These are phyloP conservation scores for Plasmodium gaboni DNA, from an alignment of 169 alveolate genomes.

Conservation along the genomic window DNA sequence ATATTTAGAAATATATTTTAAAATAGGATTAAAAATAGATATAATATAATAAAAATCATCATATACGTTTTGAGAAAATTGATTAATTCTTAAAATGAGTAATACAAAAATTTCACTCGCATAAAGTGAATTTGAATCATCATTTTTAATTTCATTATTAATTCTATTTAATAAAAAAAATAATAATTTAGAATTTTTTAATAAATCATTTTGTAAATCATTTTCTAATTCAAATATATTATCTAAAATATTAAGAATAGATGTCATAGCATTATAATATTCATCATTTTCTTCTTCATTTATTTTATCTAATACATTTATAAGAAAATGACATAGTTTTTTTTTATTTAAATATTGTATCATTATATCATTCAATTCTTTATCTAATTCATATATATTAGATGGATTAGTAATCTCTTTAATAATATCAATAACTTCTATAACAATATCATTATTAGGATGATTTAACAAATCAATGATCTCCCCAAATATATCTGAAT, in stretches of 20 bases:
- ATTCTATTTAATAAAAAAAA: slow-evolving; percentile 74
- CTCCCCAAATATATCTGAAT: slow-evolving; percentile 45
- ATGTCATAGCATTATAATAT: slow-evolving; percentile 71
- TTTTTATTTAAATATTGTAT: slow-evolving; percentile 59
- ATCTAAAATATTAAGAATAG: slow-evolving; percentile 63
- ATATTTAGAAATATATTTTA: slow-evolving; percentile 58
- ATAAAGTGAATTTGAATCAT: slow-evolving; percentile 50
- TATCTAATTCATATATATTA: slow-evolving; percentile 54
- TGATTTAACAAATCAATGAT: slow-evolving; percentile 62
- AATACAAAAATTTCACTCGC: slow-evolving; percentile 75
- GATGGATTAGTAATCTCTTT: slow-evolving; percentile 75
- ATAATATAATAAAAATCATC: slow-evolving; percentile 71
- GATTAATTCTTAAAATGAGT: slow-evolving; percentile 68
- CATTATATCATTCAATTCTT: slow-evolving; percentile 8
- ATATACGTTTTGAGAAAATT: slow-evolving; percentile 63
- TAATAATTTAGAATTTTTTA: slow-evolving; percentile 65
- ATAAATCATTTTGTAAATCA: slow-evolving; percentile 57
- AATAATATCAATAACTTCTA: slow-evolving; percentile 65
- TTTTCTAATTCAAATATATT: slow-evolving; percentile 74
- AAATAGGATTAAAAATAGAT: slow-evolving; percentile 59
- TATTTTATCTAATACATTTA: slow-evolving; percentile 61
- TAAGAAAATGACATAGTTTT: slow-evolving; percentile 62
- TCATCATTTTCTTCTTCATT: slow-evolving; percentile 72
- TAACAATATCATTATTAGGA: slow-evolving; percentile 71
- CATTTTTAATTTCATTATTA: slow-evolving; percentile 37